These are phyloP conservation scores for Neopestalotiopsis rosae DNA, from an alignment of 2,329 filamentous ascomycete genomes.

Conservation along the genomic window DNA sequence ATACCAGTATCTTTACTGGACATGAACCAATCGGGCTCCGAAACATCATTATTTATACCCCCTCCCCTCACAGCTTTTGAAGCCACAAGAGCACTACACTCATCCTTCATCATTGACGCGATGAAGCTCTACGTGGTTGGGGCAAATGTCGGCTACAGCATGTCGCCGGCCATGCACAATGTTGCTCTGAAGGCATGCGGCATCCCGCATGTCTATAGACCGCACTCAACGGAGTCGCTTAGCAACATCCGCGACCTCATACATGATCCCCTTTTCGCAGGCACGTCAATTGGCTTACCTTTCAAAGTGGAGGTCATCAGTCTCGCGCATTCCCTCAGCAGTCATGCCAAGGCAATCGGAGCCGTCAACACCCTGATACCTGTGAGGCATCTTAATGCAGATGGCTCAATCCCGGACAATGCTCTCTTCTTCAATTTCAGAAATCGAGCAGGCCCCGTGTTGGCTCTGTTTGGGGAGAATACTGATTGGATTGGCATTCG, in stretches of 20 bases:
- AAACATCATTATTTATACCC: slow-evolving; percentile 32
- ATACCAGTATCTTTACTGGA: slow-evolving; percentile 46
- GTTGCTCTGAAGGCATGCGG: slow-evolving; percentile 71
- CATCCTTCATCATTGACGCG: slow-evolving; percentile 69
- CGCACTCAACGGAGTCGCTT: slow-evolving; percentile 66
- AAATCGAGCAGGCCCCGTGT: slow-evolving; percentile 69
- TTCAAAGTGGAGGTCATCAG: slow-evolving; percentile 78
- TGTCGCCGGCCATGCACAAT: slow-evolving; percentile 81
- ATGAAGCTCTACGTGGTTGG: slow-evolving; percentile 78
- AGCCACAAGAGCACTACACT: slow-evolving; percentile 68
- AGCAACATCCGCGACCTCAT: slow-evolving; percentile 68
- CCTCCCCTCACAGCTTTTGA: slow-evolving; percentile 64
- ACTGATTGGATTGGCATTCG: slow-evolving; percentile 83
- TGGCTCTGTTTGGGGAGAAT: slow-evolving; percentile 77
- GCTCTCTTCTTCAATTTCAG: slow-evolving; percentile 58
- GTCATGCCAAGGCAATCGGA: slow-evolving; percentile 75
- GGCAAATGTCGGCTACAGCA: slow-evolving; percentile 72
- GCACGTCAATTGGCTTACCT: slow-evolving; percentile 73
- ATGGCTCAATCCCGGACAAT: slow-evolving; percentile 62
- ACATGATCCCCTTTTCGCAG: slow-evolving; percentile 71
- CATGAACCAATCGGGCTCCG: slow-evolving; percentile 23
- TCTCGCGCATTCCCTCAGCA: slow-evolving; percentile 71
- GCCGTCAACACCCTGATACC: slow-evolving; percentile 80
- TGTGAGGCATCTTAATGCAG: slow-evolving; percentile 63
- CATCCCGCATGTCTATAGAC: slow-evolving; percentile 71